Evolutionary conservation across 768 basidiomycete species (phyloP), one percentile per base, ranked within the genome.

Genomic region (Tulasnella sp.): DNA sequence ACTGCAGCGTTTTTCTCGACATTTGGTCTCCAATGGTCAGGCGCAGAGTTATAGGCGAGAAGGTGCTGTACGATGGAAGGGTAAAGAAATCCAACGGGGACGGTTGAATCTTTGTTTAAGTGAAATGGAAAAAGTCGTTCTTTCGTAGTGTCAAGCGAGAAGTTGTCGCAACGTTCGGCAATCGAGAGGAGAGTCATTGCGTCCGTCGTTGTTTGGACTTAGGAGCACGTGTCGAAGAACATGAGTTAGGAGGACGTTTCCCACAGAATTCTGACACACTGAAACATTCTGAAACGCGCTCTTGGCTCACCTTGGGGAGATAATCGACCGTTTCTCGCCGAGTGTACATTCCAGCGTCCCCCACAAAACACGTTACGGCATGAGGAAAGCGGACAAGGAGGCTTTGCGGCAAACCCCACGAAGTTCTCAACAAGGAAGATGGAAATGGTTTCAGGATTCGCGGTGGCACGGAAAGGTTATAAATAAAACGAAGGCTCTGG

Each of bases 151-250:
- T n/a, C 81, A 79, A 83, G 80, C 48, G 85, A 86, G 76, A 89
- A 90, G 83, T 95, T 96, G 83, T 95, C 90, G 86, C 92, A 94
- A 57, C 84, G 82, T 73, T 90, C 85, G 79, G 95, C 84, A 37
- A 76, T 37, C 20, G 26, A 35, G 29, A 76, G 75, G 48, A 76
- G 61, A 61, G 73, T 74, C 73, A 74, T 74, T 35, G 42, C 5
- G 73, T 40, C 32, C 11, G 73, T 32, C 9, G 73, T 67, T 67
- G 61, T 67, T 26, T 29, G 61, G 48, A 6, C 20, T 32, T 7
- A 5, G 42, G 7, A 11, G 7, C 9, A 5, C 40, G 40, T n/a
- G n/a, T n/a, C n/a, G n/a, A n/a, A n/a, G n/a, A n/a, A n/a, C n/a
- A n/a, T n/a, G n/a, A n/a, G n/a, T n/a, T n/a, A n/a, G n/a, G n/a